phyloP scores from a whole-genome alignment of 768 basidiomycete genomes.

The Mycena olivaceomarginata region DNA sequence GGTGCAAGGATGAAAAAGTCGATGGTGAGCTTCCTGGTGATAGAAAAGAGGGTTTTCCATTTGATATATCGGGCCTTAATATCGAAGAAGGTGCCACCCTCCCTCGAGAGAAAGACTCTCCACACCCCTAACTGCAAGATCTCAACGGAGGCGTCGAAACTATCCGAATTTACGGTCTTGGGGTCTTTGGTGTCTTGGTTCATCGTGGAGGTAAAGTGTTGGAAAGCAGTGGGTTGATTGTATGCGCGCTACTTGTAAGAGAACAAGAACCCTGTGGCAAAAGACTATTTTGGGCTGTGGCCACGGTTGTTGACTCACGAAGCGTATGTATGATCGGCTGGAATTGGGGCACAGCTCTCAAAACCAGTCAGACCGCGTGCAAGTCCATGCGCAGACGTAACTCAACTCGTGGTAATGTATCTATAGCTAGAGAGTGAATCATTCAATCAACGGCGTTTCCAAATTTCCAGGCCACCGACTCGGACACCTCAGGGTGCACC shows the following conservation, averaged over 20 bases:
- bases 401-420: no score
- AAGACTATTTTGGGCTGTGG: not conserved
- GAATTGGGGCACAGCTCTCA: no score
- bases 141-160: slow-evolving; percentile 6
- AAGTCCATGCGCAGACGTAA: no score
- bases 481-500: no score
- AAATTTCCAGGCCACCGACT: no score
- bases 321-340: no score
- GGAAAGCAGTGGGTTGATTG: not conserved
- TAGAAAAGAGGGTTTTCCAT: not conserved
- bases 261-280: not conserved
- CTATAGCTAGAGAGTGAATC: no score
- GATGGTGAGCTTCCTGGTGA: slow-evolving; percentile 12
- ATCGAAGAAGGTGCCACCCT: not conserved
- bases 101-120: not conserved
- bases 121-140: slow-evolving; percentile 24
- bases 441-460: no score
- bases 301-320: not conserved
- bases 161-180: not conserved
- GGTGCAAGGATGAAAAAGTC: slow-evolving; percentile 28
- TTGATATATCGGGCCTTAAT: not conserved
- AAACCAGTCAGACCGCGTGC: no score
- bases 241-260: not conserved
- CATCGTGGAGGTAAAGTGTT: not conserved
- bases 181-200: not conserved